Evolutionary conservation across 441 rosid species (phyloP).

Genomic region (Sinapis alba): DNA sequence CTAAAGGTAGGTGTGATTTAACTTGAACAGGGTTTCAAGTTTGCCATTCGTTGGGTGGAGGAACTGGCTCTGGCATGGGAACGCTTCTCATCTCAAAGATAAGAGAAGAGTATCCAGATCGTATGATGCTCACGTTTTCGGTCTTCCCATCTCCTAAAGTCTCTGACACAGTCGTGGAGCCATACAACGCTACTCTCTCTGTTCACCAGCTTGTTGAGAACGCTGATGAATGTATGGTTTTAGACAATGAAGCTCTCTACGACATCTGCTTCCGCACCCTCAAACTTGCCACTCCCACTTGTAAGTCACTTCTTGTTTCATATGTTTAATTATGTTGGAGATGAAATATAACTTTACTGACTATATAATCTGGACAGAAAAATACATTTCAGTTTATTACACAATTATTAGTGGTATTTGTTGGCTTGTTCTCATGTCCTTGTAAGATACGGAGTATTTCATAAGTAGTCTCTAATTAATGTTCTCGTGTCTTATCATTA

Average conservation of each 20-base stretch:
- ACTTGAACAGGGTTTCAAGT: slow-evolving; percentile 71
- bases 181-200: slow-evolving; percentile 90
- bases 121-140: slow-evolving; percentile 94
- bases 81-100: slow-evolving; percentile 85
- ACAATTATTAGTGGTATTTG: neutral
- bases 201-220: slow-evolving; percentile 92
- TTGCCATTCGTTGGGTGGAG: slow-evolving; percentile 93
- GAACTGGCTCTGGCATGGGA: slow-evolving; percentile 95
- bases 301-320: slow-evolving; percentile 8
- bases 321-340: neutral
- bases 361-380: no score
- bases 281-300: slow-evolving; percentile 37
- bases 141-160: slow-evolving; percentile 94
- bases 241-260: slow-evolving; percentile 83
- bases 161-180: slow-evolving; percentile 92
- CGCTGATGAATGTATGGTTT: slow-evolving; percentile 92
- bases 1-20: neutral
- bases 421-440: neutral
- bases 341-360: no score
- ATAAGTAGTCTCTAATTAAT: neutral
- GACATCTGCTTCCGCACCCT: slow-evolving; percentile 88
- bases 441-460: no score
- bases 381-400: neutral
- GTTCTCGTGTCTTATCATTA: neutral
- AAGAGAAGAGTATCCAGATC: slow-evolving; percentile 40